These are phyloP conservation scores for Albugo candida DNA, from an alignment of 352 stramenopile species.

Conservation along the genomic window DNA sequence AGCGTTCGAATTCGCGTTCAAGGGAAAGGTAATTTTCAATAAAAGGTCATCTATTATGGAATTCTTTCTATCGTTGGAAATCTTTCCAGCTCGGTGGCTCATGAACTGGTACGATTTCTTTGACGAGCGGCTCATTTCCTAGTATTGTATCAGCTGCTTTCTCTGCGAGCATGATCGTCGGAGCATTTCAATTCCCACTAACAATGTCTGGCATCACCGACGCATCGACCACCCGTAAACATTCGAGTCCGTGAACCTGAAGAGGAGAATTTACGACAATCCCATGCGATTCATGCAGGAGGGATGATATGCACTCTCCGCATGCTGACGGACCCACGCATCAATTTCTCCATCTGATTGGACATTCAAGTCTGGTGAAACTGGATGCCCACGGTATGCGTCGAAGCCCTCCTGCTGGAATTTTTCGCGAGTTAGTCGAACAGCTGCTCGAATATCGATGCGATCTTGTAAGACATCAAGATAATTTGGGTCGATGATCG, in stretches of 20 bases:
- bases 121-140: conserved; percentile 40
- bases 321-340: conserved; percentile 65
- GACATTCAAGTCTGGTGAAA: conserved; percentile 44
- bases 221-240: conserved; percentile 81
- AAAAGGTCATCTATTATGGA: neutral
- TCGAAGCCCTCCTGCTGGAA: conserved; percentile 75
- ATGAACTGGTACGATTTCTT: conserved; percentile 58
- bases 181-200: conserved; percentile 87
- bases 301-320: conserved; percentile 77
- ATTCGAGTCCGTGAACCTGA: conserved; percentile 71
- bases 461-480: conserved; percentile 63
- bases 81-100: conserved; percentile 50
- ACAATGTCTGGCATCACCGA: conserved; percentile 89
- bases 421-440: conserved; percentile 73
- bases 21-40: no score
- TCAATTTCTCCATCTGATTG: conserved; percentile 60
- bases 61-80: conserved; percentile 31
- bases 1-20: conserved; percentile 2
- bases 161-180: conserved; percentile 88
- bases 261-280: conserved; percentile 79
- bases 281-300: conserved; percentile 84
- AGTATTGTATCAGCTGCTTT: conserved; percentile 87
- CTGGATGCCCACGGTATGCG: conserved; percentile 55
- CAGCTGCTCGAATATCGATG: conserved; percentile 53
- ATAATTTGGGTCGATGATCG: conserved; percentile 80